A percentile compares a stretch with the other conserved stretches of the same genome.
Conservation (phyloP, 805 yeast genomes). For the Candida bentonensis region DNA sequence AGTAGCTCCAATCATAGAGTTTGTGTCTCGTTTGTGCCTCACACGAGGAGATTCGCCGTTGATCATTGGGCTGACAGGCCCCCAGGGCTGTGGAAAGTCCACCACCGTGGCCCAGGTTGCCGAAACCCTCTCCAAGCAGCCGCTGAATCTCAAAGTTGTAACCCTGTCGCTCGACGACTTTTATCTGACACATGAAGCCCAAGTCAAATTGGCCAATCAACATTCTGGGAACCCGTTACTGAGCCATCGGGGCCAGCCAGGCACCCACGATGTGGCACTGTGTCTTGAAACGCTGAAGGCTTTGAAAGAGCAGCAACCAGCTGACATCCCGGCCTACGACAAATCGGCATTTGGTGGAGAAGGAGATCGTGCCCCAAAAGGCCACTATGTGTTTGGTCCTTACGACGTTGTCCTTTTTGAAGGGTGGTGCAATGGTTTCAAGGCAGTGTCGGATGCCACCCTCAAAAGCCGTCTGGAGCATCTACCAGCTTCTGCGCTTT, state of each 20-base stretch:
- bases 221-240: conserved; percentile 39
- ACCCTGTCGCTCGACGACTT: conserved; percentile 72
- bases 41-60: background rate
- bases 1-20: background rate
- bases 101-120: conserved; percentile 18
- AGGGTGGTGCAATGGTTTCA: conserved; percentile 89
- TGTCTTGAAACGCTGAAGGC: conserved; percentile 22
- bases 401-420: conserved; percentile 65
- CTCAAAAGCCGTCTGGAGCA: conserved; percentile 5
- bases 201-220: conserved; percentile 28
- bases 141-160: conserved; percentile 23
- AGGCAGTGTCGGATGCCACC: conserved; percentile 23
- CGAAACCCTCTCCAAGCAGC: conserved; percentile 18
- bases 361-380: conserved; percentile 49
- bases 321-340: conserved; percentile 56
- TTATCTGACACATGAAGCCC: conserved; percentile 56
- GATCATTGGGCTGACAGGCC: conserved; percentile 21
- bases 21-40: background rate
- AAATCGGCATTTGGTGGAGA: conserved; percentile 56
- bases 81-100: conserved; percentile 26
- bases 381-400: conserved; percentile 19
- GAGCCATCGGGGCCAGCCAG: conserved; percentile 81
- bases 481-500: conserved; percentile 12
- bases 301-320: conserved; percentile 18
- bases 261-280: conserved; percentile 68